phyloP scores from a whole-genome alignment of 371 early-diverging fungal species.

The Mycotypha africana region DNA sequence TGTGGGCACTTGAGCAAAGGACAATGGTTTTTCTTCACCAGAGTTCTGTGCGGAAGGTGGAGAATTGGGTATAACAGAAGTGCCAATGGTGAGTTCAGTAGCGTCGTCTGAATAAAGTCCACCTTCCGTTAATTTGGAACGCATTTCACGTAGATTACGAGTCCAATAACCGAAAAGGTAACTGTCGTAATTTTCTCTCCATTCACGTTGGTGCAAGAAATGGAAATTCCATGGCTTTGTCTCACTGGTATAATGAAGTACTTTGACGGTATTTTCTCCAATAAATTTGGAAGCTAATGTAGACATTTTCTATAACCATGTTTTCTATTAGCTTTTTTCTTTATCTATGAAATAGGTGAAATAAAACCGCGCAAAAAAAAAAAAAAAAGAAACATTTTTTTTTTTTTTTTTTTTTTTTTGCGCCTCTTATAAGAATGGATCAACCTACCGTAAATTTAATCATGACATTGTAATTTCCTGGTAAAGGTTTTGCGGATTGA shows the following conservation, averaged over 20 bases:
- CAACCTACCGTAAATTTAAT: conserved; percentile 25
- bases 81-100: too few relatives aligned
- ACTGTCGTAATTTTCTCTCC: conserved; percentile 31
- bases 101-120: too few relatives aligned
- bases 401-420: conserved; percentile 1
- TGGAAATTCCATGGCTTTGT: conserved; percentile 35
- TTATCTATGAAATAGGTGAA: too few relatives aligned
- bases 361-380: too few relatives aligned
- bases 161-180: conserved; percentile 26
- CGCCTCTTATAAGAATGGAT: too few relatives aligned
- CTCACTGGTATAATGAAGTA: conserved; percentile 31
- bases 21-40: too few relatives aligned
- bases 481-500: conserved; percentile 14
- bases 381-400: too few relatives aligned
- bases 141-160: conserved; percentile 8
- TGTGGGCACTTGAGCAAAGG: too few relatives aligned
- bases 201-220: conserved; percentile 24
- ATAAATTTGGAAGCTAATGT: conserved; percentile 17
- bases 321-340: too few relatives aligned
- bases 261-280: conserved; percentile 16
- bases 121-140: background rate
- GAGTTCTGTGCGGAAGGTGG: too few relatives aligned
- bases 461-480: conserved; percentile 32
- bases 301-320: conserved; percentile 16
- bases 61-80: too few relatives aligned